phyloP scores from a whole-genome alignment of 148 eudicot genomes.

The Suaeda aralocaspica region DNA sequence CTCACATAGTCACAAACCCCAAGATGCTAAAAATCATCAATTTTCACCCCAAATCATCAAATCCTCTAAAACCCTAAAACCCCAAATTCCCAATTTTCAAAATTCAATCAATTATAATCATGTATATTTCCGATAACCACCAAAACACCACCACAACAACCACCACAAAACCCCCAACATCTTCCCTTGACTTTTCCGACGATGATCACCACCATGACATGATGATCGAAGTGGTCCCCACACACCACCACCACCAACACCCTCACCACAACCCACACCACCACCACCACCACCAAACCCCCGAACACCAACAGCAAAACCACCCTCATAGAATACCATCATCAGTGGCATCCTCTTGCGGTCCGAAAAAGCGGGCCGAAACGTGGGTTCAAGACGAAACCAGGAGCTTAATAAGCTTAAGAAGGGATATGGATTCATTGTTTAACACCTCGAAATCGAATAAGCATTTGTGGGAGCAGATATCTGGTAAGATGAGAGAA shows the following conservation, averaged over 20 bases:
- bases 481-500: conserved; percentile 73
- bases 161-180: conserved; percentile 13
- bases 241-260: conserved; percentile 27
- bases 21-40: not conserved
- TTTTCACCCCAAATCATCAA: not conserved
- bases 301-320: conserved; percentile 9
- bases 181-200: conserved; percentile 30
- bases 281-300: conserved; percentile 26
- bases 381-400: conserved; percentile 89
- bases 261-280: conserved; percentile 29
- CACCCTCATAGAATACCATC: conserved; percentile 7
- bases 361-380: conserved; percentile 72
- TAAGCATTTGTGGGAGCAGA: conserved; percentile 88
- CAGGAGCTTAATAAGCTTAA: conserved; percentile 45
- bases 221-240: conserved; percentile 43
- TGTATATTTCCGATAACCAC: conserved; percentile 37
- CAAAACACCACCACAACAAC: conserved; percentile 15
- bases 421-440: conserved; percentile 54
- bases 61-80: not conserved
- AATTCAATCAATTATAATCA: conserved; percentile 5
- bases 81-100: not conserved
- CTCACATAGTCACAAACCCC: not conserved
- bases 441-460: conserved; percentile 83
- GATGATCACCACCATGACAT: conserved; percentile 33
- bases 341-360: not conserved